Evolutionary conservation across 352 stramenopile species (phyloP).

Genomic region (Globisporangium acanthophoron): DNA sequence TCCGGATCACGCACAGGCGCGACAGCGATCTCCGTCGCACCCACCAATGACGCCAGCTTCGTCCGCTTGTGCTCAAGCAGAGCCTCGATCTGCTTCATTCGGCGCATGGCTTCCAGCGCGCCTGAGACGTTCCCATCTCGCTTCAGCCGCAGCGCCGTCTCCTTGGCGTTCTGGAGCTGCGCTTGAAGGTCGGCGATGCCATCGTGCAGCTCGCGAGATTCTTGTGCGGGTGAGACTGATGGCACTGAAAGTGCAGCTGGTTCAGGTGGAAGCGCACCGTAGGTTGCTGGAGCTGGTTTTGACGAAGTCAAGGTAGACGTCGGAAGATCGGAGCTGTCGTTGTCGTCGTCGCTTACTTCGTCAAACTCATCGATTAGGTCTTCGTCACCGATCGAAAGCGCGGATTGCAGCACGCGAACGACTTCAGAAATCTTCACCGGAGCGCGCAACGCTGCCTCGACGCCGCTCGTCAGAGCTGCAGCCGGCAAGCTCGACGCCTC

Average conservation of each 20-base stretch:
- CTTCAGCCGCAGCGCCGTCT: constrained; percentile 46
- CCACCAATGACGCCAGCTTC: not conserved
- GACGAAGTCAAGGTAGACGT: not conserved
- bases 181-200: constrained; percentile 26
- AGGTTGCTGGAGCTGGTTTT: not conserved
- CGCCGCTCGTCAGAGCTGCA: not conserved
- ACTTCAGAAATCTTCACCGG: not conserved
- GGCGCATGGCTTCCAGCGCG: constrained; percentile 58
- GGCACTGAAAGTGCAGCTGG: not conserved
- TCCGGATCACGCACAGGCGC: constrained; percentile 13
- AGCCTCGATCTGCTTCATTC: constrained; percentile 66
- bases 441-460: not conserved
- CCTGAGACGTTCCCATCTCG: constrained; percentile 45
- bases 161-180: constrained; percentile 43
- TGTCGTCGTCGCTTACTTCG: constrained; percentile 29
- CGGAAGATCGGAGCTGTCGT: not conserved
- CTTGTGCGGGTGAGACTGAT: not conserved
- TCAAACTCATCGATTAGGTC: constrained; percentile 71
- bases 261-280: constrained; percentile 1
- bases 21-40: too few species aligned
- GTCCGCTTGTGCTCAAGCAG: constrained; percentile 48
- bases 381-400: constrained; percentile 40
- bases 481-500: not conserved
- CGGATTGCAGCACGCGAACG: not conserved
- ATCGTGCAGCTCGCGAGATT: not conserved